These are phyloP conservation scores for Angomonas desouzai DNA, from an alignment of 208 protist species.

Conservation along the genomic window DNA sequence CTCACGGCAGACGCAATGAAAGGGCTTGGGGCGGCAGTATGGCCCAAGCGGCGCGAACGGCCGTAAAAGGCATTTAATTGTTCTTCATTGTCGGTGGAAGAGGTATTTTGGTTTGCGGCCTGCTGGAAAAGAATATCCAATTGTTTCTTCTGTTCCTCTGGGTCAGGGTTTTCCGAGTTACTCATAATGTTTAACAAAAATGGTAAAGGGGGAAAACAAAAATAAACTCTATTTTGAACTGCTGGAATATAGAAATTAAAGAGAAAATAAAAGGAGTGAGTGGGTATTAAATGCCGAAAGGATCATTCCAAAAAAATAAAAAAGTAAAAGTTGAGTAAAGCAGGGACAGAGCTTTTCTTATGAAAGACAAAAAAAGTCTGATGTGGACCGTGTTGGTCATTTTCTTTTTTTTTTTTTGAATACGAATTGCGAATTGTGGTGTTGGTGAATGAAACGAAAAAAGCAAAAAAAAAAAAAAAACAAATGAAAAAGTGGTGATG, in stretches of 20 bases:
- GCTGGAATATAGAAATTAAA: no score
- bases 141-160: conserved; percentile 9
- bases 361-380: no score
- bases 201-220: no score
- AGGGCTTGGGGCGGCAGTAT: conserved; percentile 60
- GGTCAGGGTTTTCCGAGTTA: conserved; percentile 17
- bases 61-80: conserved; percentile 62
- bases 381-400: no score
- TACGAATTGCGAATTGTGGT: no score
- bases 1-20: conserved; percentile 51
- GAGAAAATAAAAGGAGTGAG: no score
- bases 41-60: conserved; percentile 62
- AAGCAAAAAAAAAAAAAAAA: conserved; percentile 12
- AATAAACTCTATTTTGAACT: no score
- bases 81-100: conserved; percentile 10
- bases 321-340: neutral
- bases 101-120: conserved; percentile 20
- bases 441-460: no score
- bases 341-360: no score
- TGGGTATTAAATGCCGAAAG: no score
- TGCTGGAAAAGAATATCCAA: conserved; percentile 38
- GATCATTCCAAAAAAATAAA: conserved; percentile 11
- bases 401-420: no score
- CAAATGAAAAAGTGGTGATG: conserved; percentile 14
- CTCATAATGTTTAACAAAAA: conserved; percentile 1